Evolutionary conservation across 176 grass and related monocot genomes (phyloP), one percentile per base, ranked within the genome.

Genomic region (Phoenix dactylifera): DNA sequence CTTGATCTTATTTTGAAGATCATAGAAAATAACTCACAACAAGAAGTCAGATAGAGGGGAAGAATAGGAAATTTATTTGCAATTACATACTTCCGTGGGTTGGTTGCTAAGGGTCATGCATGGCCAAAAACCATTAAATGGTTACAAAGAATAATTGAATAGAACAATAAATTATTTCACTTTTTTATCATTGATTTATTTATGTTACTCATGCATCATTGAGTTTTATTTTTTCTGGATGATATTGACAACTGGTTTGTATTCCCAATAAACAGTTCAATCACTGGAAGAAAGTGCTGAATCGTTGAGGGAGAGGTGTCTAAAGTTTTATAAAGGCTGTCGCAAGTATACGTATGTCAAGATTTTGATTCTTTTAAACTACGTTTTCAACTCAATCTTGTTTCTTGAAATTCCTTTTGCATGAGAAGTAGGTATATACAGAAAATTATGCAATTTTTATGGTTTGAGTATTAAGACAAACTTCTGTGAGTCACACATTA

Each of bases 311-410:
- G 94, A 98, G 62, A 89, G 88, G 73, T 93, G 88, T 56, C 72
- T 93, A 67, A 98, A 89, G 79, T 98, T 98, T 72, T 84, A 98
- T 64, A 98, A 98, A 88, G 88, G 88, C 62, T 98, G 84, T 71
- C 88, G 79, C 64, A 98, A 93, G 61, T 98, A 98, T 63, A 98
- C 94, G 94, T 98, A 75, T 89, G 94, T 86, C n/a, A 24, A 66
- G 20, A 60, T 60, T 62, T 49, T 24, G 22, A 23, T 16, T 17
- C 24, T 73, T 14, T 35, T 22, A n/a, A 39, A 22, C 4, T 63
- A 49, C 48, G 14, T 32, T 50, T 50, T 60, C 10, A 70, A 10
- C 15, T 6, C 51, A 57, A 24, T 78, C 14, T 23, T 64, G 15
- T 63, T 16, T 50, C 49, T 28, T 55, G 19, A 18, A 6, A 7